Base-by-base conservation (phyloP, 352 stramenopile species). In the Globisporangium middletonii region DNA sequence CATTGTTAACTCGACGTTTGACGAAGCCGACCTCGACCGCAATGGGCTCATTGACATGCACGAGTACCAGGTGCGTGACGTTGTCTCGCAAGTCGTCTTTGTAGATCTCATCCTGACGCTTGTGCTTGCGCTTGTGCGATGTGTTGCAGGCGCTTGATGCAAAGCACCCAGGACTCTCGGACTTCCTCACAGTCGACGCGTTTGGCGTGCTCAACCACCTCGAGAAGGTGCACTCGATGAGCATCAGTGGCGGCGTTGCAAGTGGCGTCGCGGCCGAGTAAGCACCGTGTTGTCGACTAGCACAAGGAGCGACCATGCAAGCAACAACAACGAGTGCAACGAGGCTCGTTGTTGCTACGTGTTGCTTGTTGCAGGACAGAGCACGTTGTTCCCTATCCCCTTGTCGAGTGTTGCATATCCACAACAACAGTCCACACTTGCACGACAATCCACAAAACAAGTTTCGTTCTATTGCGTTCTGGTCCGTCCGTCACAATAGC, bases 131-230 rank as follows among this genome's bases (percentile, higher is more conserved):
- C 18, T 30, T 43, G 8, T 30, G 5, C 19, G 15, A 2, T 52
- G 37, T 15, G 18, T 53, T 64, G n/a, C 51, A 92, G 80, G 72
- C 79, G 55, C 61, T 94, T 19, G 85, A 94, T 55, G 81, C 68
- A 27, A 90, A 91, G 58, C 85, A 93, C 64, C 83, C 85, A 3
- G 83, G 85, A 12, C 67, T 94, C 47, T 91, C 90, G 59, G 82
- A 92, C 53, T 94, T 94, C 61, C 70, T 94, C 47, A 94, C 82
- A 18, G 85, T 94, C 46, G 85, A 94, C 62, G 81, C 83, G 12
- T 79, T 92, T 28, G 83, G 85, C 33, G 81, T 89, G 59, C 64
- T 94, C 30, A 91, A 79, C 67, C 80, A 90, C 70, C 68, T 94
- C 44, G 85, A 94, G 58, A 91, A 83, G 59, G 79, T 91, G 38